These are phyloP conservation scores for Mrakia frigida DNA, from an alignment of 768 basidiomycete genomes.

Conservation along the genomic window DNA sequence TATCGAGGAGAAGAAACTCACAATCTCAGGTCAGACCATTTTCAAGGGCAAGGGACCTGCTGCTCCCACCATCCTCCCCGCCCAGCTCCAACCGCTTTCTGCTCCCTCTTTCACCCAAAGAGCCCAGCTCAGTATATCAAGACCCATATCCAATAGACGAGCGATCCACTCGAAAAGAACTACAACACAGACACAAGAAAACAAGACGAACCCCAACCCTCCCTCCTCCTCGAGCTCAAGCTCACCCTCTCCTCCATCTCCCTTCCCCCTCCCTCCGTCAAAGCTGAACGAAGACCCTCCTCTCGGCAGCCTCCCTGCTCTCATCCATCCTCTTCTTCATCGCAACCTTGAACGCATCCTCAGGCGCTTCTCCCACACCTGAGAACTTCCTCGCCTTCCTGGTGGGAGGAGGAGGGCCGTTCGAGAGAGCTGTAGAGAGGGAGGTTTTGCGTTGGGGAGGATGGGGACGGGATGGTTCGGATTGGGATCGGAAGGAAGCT, in stretches of 20 bases:
- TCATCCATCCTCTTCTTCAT: conserved; percentile 22
- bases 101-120: too few relatives aligned
- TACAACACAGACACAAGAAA: too few relatives aligned
- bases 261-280: conserved; percentile 1
- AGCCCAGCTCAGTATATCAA: too few relatives aligned
- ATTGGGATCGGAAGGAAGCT: conserved; percentile 9
- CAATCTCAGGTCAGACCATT: too few relatives aligned
- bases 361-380: background rate
- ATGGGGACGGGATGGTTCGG: background rate
- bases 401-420: background rate
- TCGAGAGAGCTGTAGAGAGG: conserved; percentile 1
- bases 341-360: conserved; percentile 13
- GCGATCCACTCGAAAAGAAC: too few relatives aligned
- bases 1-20: too few relatives aligned
- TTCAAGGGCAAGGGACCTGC: too few relatives aligned
- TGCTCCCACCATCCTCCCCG: too few relatives aligned
- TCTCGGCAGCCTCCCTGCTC: conserved; percentile 9
- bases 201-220: too few relatives aligned
- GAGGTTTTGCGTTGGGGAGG: conserved; percentile 11
- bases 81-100: too few relatives aligned
- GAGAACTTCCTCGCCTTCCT: background rate
- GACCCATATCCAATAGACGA: too few relatives aligned
- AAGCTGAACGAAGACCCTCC: conserved; percentile 15
- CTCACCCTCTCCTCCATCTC: background rate
- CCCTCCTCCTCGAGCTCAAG: too few relatives aligned